phyloP scores from a whole-genome alignment of 352 stramenopile genomes.

The Blastocystis sp. region DNA sequence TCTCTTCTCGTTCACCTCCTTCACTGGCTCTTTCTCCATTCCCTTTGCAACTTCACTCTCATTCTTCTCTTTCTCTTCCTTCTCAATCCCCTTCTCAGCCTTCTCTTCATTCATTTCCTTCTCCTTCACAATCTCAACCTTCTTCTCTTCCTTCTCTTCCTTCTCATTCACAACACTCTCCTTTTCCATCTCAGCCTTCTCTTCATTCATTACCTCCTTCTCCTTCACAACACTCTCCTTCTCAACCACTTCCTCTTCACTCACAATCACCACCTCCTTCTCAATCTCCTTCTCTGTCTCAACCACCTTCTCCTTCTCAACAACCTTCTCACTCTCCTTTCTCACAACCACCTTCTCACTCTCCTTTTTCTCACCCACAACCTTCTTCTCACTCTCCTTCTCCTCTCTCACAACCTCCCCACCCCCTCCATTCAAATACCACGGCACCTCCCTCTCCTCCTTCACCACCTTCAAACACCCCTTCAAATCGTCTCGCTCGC shows the following conservation, averaged over 20 bases:
- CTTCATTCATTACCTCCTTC: background rate
- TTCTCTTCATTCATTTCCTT: background rate
- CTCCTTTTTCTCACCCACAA: background rate
- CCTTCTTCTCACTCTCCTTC: background rate
- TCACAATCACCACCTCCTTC: background rate
- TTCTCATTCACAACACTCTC: background rate
- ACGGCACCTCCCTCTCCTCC: background rate
- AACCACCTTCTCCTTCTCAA: background rate
- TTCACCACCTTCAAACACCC: background rate
- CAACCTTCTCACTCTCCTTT: background rate
- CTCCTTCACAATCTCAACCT: background rate
- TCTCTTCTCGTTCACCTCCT: background rate
- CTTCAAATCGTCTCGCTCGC: background rate
- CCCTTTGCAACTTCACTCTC: background rate
- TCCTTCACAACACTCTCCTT: background rate
- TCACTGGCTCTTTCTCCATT: background rate
- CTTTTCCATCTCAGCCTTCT: background rate
- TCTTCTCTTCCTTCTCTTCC: background rate
- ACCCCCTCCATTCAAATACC: no score
- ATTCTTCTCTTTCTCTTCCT: background rate
- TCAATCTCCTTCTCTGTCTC: background rate
- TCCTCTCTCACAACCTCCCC: background rate
- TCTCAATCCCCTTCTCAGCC: background rate
- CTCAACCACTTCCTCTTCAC: background rate
- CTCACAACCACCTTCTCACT: background rate